Evolutionary conservation across 257 asterid genomes (phyloP).

Genomic region (Eucommia ulmoides): DNA sequence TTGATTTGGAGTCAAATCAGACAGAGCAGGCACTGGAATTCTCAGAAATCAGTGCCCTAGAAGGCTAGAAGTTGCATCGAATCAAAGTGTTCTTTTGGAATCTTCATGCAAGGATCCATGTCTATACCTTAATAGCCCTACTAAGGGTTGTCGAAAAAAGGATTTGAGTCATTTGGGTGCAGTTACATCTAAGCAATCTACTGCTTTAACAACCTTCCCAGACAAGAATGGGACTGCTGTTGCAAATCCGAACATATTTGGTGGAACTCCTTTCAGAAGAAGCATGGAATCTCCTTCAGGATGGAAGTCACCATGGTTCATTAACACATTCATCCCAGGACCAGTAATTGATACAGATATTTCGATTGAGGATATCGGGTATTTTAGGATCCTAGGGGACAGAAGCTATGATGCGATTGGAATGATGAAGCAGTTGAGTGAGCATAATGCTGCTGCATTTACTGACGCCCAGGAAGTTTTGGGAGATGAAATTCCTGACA

Average conservation of each 20-base stretch:
- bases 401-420: too few relatives aligned
- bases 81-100: constrained; percentile 29
- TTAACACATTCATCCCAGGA: constrained; percentile 57
- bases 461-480: too few relatives aligned
- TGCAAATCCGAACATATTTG: too few relatives aligned
- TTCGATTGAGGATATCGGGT: constrained; percentile 87
- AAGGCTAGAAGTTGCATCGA: constrained; percentile 34
- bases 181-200: constrained; percentile 36
- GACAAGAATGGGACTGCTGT: too few relatives aligned
- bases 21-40: constrained; percentile 26
- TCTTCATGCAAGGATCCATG: constrained; percentile 40
- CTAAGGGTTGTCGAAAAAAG: constrained; percentile 39
- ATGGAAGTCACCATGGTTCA: constrained; percentile 97
- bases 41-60: constrained; percentile 25
- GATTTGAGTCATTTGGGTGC: constrained; percentile 40
- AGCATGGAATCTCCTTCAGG: constrained; percentile 89
- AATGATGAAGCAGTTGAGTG: too few relatives aligned
- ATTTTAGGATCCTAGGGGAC: too few relatives aligned
- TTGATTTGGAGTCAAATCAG: constrained; percentile 34
- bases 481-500: too few relatives aligned
- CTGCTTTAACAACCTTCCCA: constrained; percentile 31
- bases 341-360: constrained; percentile 74
- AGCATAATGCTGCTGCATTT: too few relatives aligned
- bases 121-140: constrained; percentile 56
- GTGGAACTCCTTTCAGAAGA: constrained; percentile 72